These are phyloP conservation scores for Neonectria neomacrospora DNA, from an alignment of 2,329 filamentous ascomycete species.

Conservation along the genomic window DNA sequence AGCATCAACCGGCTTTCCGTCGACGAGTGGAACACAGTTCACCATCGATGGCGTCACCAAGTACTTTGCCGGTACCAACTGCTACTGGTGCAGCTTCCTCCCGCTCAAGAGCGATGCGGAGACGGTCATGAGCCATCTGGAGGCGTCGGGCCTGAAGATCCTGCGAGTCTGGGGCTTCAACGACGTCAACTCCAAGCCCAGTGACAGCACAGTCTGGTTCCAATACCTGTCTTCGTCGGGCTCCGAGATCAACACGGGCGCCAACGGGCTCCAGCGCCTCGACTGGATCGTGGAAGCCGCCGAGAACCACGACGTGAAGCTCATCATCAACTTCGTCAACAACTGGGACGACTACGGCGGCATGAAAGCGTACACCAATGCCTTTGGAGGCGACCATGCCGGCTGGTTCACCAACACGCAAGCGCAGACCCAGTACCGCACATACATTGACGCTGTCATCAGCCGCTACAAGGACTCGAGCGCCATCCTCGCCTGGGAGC, in stretches of 20 bases:
- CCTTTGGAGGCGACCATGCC: conserved; percentile 64
- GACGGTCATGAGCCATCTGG: conserved; percentile 59
- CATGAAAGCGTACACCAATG: conserved; percentile 68
- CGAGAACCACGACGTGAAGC: conserved; percentile 68
- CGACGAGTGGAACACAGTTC: conserved; percentile 49
- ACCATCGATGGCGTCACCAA: conserved; percentile 57
- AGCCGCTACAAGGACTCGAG: conserved; percentile 59
- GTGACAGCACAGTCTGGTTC: conserved; percentile 56
- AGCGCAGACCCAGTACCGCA: conserved; percentile 67
- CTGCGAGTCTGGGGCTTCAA: conserved; percentile 72
- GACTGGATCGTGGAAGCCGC: conserved; percentile 72
- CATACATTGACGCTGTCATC: conserved; percentile 63
- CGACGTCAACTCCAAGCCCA: conserved; percentile 59
- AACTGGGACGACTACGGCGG: conserved; percentile 76
- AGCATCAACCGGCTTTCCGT: conserved; percentile 31
- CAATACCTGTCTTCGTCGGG: conserved; percentile 61
- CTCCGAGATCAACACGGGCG: conserved; percentile 69
- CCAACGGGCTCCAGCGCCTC: conserved; percentile 68
- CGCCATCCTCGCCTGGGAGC: conserved; percentile 66
- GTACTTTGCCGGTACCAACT: conserved; percentile 66
- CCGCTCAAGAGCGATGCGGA: conserved; percentile 67
- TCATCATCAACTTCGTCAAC: conserved; percentile 74
- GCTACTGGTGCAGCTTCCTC: conserved; percentile 67
- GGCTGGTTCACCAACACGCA: conserved; percentile 67
- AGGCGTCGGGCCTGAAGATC: conserved; percentile 64